Percentiles rank a stretch among this genome's conserved stretches.
Conservation (phyloP, 805 yeast species). For the Priceomyces carsonii region DNA sequence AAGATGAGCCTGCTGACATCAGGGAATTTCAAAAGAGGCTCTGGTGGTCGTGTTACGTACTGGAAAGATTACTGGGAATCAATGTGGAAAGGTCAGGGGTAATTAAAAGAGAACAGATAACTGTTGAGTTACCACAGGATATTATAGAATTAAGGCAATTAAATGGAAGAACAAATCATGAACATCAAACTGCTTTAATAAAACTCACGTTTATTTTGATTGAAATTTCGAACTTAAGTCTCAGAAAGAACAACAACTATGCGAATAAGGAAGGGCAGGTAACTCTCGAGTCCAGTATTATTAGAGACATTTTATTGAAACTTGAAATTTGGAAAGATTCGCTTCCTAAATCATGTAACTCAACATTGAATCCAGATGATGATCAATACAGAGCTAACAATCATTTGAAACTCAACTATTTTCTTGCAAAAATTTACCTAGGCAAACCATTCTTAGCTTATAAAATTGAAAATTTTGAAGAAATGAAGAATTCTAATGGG, state of each 20-base stretch:
- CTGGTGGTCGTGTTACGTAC: constrained; percentile 17
- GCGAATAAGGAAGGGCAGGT: constrained; percentile 3
- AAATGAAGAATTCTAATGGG: constrained; percentile 2
- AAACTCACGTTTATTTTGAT: constrained; percentile 12
- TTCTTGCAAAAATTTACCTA: constrained; percentile 15
- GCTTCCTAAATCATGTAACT: constrained; percentile 1
- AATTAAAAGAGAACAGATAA: constrained; percentile 11
- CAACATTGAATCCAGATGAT: constrained; percentile 2
- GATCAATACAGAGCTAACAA: constrained; percentile 11
- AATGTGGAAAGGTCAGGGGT: constrained; percentile 13
- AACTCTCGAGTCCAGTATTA: constrained; percentile 10
- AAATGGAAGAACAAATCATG: constrained; percentile 11
- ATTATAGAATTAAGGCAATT: constrained; percentile 9
- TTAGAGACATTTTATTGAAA: constrained; percentile 2
- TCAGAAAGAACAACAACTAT: constrained; percentile 3
- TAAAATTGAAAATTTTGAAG: constrained; percentile 12
- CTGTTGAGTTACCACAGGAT: constrained; percentile 13
- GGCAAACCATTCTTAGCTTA: constrained; percentile 17
- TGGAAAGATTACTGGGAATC: constrained; percentile 15
- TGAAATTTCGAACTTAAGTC: constrained; percentile 11
- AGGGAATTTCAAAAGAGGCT: constrained; percentile 12
- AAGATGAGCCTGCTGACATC: constrained; percentile 4
- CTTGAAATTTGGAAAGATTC: constrained; percentile 3
- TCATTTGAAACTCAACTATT: constrained; percentile 14
- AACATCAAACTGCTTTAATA: constrained; percentile 11